Evolutionary conservation across 805 yeast genomes (phyloP), one percentile per base, ranked within the genome.

Genomic region (Nakazawaea laoshanensis): DNA sequence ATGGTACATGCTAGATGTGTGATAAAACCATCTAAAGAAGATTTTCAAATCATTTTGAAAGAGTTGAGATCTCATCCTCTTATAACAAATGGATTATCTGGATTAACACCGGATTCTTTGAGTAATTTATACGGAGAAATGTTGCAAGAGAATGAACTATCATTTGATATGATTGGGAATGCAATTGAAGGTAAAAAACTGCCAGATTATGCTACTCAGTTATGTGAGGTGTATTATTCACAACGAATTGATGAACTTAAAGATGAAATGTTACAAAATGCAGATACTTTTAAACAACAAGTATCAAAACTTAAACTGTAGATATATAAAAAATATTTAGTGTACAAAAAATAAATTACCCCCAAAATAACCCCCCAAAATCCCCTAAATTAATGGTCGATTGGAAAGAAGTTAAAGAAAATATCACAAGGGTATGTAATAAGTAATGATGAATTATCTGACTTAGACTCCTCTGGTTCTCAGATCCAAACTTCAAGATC

Each of bases 51-150:
- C 4, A 32, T 55, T 5, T 18, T 42, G 12, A 15, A 29, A 6
- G 36, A 32, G 28, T 38, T 53, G 25, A 39, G 35, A 6, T 25
- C 32, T 1, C 59, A 55, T 37, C 51, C 56, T 9, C 27, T 55
- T 20, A 41, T 52, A 29, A 36, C 38, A 7, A 34, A 30, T n/a
- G 23, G 36, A 8, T 34, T 41, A 23, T 25, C 39, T 12, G 10
- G 7, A 19, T 21, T 46, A 11, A 34, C 41, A 5, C 48, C 41
- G 11, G 12, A 33, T 2, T 43, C 44, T 27, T 27, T 53, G 17
- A 27, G 42, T 16, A 40, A 36, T 7, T 33, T 52, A 13, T 35
- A 46, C 24, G 32, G 41, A 14, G 38, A 41, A 10, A 27, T 52
- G 32, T 19, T 53, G 38, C 12, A 32, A 7, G 41, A 38, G 20